A percentile compares a stretch with the other conserved stretches of the same genome.
phyloP scores from a whole-genome alignment of 495 filamentous ascomycete species.

The Glarea lozoyensis region DNA sequence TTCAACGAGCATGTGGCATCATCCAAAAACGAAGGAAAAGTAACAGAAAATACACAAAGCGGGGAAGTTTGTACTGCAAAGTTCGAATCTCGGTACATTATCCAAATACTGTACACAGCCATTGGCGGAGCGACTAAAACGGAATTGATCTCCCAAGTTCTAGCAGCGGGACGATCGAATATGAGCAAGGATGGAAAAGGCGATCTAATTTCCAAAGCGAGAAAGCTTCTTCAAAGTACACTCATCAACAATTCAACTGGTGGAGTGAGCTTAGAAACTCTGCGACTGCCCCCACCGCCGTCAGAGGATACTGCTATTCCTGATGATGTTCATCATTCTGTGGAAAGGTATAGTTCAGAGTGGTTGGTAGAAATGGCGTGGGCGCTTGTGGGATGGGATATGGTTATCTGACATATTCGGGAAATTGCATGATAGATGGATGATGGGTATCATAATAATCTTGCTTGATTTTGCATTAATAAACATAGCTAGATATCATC shows the following conservation, averaged over 20 bases:
- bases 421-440: not conserved
- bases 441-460: not conserved
- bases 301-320: not conserved
- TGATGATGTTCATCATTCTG: not conserved
- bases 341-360: constrained; percentile 22
- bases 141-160: constrained; percentile 4
- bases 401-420: constrained; percentile 4
- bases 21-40: constrained; percentile 14
- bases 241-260: constrained; percentile 13
- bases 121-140: constrained; percentile 22
- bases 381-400: constrained; percentile 41
- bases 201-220: constrained; percentile 18
- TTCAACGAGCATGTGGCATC: constrained; percentile 18
- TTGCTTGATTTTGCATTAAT: no score
- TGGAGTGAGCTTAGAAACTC: constrained; percentile 5
- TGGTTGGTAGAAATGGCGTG: constrained; percentile 42
- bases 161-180: constrained; percentile 2
- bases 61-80: not conserved
- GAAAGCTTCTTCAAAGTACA: constrained; percentile 30
- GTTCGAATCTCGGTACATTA: constrained; percentile 24
- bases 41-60: not conserved
- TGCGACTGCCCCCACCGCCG: constrained; percentile 9
- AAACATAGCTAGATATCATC: no score
- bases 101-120: constrained; percentile 30
- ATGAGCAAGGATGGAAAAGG: not conserved